Evolutionary conservation across 495 filamentous ascomycete species (phyloP).

Genomic region (Hyaloscypha finlandica): DNA sequence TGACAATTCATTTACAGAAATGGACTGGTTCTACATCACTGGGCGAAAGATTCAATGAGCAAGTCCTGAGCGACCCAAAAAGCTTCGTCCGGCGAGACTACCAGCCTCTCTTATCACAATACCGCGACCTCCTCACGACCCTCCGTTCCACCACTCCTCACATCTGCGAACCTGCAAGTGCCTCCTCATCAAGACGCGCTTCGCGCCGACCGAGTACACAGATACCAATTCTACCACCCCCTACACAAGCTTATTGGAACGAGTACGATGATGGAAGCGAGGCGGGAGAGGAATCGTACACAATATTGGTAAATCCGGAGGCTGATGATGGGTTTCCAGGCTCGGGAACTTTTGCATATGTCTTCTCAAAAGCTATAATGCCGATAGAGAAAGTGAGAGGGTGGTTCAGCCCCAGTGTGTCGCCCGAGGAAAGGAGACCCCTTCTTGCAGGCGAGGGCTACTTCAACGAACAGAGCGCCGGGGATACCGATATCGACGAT

Average conservation of each 20-base stretch:
- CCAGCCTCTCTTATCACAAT: slow-evolving; percentile 52
- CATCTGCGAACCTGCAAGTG: slow-evolving; percentile 20
- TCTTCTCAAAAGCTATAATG: slow-evolving; percentile 38
- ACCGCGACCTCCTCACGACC: slow-evolving; percentile 54
- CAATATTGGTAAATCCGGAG: slow-evolving; percentile 56
- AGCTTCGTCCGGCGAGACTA: slow-evolving; percentile 65
- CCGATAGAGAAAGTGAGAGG: slow-evolving; percentile 45
- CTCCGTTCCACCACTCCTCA: slow-evolving; percentile 41
- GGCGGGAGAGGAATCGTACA: slow-evolving; percentile 49
- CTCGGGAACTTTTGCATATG: slow-evolving; percentile 40
- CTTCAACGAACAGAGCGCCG: slow-evolving; percentile 16
- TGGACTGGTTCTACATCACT: slow-evolving; percentile 67
- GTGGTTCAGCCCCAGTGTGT: slow-evolving; percentile 40
- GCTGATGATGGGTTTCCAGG: slow-evolving; percentile 52
- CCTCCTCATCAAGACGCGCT: slow-evolving; percentile 15
- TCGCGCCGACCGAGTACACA: slow-evolving; percentile 30
- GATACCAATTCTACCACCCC: not conserved
- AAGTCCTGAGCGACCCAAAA: slow-evolving; percentile 56
- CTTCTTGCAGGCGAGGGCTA: slow-evolving; percentile 23
- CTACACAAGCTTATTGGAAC: slow-evolving; percentile 55
- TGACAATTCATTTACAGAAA: slow-evolving; percentile 44
- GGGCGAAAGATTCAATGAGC: slow-evolving; percentile 56
- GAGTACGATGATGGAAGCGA: slow-evolving; percentile 67
- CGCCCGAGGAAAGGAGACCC: slow-evolving; percentile 20
- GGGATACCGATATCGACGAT: slow-evolving; percentile 29